phyloP scores from a whole-genome alignment of 2,329 filamentous ascomycete species.

The Hymenoscyphus occultus region DNA sequence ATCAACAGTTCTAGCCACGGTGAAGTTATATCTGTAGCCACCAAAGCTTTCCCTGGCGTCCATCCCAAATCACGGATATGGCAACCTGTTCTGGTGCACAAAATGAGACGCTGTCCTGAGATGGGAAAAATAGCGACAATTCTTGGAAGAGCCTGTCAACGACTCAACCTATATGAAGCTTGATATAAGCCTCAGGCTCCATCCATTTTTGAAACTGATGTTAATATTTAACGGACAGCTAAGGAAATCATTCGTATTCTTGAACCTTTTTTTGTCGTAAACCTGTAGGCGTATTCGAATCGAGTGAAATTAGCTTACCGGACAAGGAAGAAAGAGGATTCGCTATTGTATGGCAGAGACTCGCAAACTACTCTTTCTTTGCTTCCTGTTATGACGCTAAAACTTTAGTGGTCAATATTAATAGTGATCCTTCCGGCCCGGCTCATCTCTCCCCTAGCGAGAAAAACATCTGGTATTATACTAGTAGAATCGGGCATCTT shows the following conservation, averaged over 20 bases:
- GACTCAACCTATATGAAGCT: background rate
- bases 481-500: background rate
- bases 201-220: background rate
- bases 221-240: no score
- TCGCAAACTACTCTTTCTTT: constrained; percentile 6
- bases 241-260: background rate
- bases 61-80: background rate
- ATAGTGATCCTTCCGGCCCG: background rate
- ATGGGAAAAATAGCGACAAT: background rate
- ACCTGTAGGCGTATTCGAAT: background rate
- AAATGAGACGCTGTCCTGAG: background rate
- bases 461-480: background rate
- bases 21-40: background rate
- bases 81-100: background rate
- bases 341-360: background rate
- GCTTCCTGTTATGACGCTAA: constrained; percentile 8
- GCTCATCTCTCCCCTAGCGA: background rate
- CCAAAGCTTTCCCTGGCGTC: background rate
- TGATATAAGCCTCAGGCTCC: background rate
- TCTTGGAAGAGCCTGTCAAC: background rate
- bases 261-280: background rate
- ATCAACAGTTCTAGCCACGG: background rate
- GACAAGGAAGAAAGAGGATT: background rate
- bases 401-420: background rate
- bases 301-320: background rate